phyloP scores from a whole-genome alignment of 352 stramenopile species.

The Thalassiosira hispida region DNA sequence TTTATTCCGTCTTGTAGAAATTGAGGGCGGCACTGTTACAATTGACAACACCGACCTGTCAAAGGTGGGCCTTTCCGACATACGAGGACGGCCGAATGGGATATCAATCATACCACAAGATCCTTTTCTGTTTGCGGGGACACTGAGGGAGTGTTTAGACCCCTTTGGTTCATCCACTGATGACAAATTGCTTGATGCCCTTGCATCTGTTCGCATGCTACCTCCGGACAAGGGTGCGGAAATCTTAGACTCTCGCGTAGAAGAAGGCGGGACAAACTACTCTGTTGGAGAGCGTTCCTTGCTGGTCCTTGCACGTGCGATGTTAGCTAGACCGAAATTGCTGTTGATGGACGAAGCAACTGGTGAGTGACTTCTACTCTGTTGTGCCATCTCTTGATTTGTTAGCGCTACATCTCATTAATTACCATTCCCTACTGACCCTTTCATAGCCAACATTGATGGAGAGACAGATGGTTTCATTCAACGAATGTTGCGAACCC shows the following conservation, averaged over 20 bases:
- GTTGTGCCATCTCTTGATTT: neutral
- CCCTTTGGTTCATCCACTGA: constrained; percentile 73
- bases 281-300: constrained; percentile 93
- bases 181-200: constrained; percentile 86
- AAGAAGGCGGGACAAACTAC: constrained; percentile 91
- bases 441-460: constrained; percentile 64
- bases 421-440: neutral
- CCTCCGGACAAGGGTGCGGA: constrained; percentile 30
- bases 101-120: constrained; percentile 89
- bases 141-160: constrained; percentile 88
- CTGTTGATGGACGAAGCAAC: constrained; percentile 95
- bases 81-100: constrained; percentile 84
- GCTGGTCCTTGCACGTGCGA: constrained; percentile 92
- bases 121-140: constrained; percentile 89
- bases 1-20: constrained; percentile 89
- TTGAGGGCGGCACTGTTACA: constrained; percentile 85
- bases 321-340: constrained; percentile 88
- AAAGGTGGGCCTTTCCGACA: constrained; percentile 84
- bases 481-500: constrained; percentile 68
- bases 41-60: constrained; percentile 90
- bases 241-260: constrained; percentile 82
- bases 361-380: constrained; percentile 28
- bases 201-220: constrained; percentile 62
- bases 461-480: constrained; percentile 83
- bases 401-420: constrained; percentile 1